Evolutionary conservation across 2,329 filamentous ascomycete genomes (phyloP).

Genomic region (Knufia petricola): DNA sequence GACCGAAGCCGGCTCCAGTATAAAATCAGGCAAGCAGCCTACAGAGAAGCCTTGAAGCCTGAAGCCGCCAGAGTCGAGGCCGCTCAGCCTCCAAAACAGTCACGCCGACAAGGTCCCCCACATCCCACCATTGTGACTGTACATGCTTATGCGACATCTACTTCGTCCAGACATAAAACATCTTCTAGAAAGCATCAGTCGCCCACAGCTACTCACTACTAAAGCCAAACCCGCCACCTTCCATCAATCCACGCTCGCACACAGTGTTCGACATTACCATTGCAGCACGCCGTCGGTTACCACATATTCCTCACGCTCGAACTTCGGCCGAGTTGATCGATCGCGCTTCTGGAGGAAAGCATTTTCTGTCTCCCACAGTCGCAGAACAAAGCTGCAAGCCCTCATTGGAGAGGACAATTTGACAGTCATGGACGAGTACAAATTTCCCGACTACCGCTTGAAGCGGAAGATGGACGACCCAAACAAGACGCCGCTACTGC

Average conservation of each 20-base stretch:
- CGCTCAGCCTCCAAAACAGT: background rate
- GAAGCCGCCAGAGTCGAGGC: background rate
- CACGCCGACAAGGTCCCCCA: background rate
- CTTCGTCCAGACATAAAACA: background rate
- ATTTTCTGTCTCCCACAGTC: background rate
- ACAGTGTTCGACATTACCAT: background rate
- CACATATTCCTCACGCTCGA: background rate
- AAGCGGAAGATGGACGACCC: conserved; percentile 39
- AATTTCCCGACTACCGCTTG: conserved; percentile 36
- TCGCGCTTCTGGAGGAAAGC: background rate
- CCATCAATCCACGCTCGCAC: background rate
- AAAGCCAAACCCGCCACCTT: background rate
- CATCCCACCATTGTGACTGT: conserved; percentile 2
- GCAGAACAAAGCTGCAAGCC: conserved; percentile 17
- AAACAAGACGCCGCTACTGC: conserved; percentile 38
- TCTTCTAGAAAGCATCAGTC: background rate
- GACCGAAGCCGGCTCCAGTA: background rate
- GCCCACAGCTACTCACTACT: background rate
- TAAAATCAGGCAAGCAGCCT: background rate
- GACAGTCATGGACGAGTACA: conserved; percentile 31
- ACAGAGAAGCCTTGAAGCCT: conserved; percentile 1
- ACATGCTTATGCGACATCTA: background rate
- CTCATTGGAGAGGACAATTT: conserved; percentile 16
- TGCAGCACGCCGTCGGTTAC: background rate
- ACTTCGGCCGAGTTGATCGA: background rate